These are phyloP conservation scores for Waltergamsia citrina DNA, from an alignment of 2,329 filamentous ascomycete species.

Conservation along the genomic window DNA sequence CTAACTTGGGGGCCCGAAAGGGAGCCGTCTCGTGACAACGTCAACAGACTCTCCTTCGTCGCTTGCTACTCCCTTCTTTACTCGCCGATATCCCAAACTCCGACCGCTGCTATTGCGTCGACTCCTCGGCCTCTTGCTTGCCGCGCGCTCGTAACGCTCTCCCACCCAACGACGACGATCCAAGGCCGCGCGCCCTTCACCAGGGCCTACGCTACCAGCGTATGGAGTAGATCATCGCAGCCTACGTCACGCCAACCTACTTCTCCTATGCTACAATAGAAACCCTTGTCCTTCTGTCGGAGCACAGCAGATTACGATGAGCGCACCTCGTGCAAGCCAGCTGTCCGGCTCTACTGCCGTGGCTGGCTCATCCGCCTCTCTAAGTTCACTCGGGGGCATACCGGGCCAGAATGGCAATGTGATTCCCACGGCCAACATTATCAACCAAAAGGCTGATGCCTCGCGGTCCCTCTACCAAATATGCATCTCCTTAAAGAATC, in stretches of 20 bases:
- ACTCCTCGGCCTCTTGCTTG: too few relatives aligned
- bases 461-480: conserved; percentile 91
- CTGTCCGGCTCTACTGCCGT: conserved; percentile 51
- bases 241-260: too few relatives aligned
- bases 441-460: conserved; percentile 92
- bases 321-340: conserved; percentile 48
- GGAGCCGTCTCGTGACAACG: not conserved
- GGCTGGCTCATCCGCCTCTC: conserved; percentile 41
- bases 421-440: conserved; percentile 81
- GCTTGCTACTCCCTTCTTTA: not conserved
- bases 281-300: too few relatives aligned
- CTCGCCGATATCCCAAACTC: too few relatives aligned
- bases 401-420: conserved; percentile 50
- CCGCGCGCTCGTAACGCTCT: too few relatives aligned
- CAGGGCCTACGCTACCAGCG: too few relatives aligned
- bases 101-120: too few relatives aligned
- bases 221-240: too few relatives aligned
- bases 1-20: not conserved
- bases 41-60: too few relatives aligned
- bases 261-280: too few relatives aligned
- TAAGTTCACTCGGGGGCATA: conserved; percentile 36
- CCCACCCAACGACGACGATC: too few relatives aligned
- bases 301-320: conserved; percentile 34
- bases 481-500: conserved; percentile 74
- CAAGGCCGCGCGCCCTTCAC: too few relatives aligned